phyloP scores from a whole-genome alignment of 257 asterid genomes.

The Echium plantagineum region DNA sequence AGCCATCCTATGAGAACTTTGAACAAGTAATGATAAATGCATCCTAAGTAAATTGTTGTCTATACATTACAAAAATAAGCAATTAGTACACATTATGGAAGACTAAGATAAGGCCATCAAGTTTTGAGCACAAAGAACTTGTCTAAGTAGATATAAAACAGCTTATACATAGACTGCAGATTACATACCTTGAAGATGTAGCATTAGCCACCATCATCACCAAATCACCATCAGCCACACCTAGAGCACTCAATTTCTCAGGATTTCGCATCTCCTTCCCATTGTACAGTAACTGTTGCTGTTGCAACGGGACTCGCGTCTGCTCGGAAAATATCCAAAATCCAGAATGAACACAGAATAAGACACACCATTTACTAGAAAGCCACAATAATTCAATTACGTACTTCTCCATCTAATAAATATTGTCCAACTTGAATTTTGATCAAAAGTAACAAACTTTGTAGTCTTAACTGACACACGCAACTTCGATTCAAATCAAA shows the following conservation, averaged over 20 bases:
- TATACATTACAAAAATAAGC: too few relatives aligned
- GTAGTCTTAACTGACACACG: too few relatives aligned
- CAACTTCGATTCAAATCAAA: too few relatives aligned
- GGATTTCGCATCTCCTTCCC: conserved; percentile 78
- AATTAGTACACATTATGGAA: too few relatives aligned
- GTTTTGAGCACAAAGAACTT: too few relatives aligned
- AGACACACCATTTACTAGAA: not conserved
- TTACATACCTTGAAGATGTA: conserved; percentile 44
- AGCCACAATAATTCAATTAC: too few relatives aligned
- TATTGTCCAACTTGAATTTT: too few relatives aligned
- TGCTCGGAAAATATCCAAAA: conserved; percentile 26
- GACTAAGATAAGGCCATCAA: too few relatives aligned
- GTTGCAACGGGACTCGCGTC: conserved; percentile 76
- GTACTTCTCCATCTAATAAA: not conserved
- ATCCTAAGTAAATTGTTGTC: not conserved
- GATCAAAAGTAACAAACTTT: too few relatives aligned
- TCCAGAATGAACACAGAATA: not conserved
- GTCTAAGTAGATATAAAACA: too few relatives aligned
- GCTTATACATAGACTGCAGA: not conserved
- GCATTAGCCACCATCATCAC: conserved; percentile 67
- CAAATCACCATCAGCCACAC: conserved; percentile 83
- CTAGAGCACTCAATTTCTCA: conserved; percentile 59
- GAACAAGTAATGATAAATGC: not conserved
- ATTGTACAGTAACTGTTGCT: conserved; percentile 72
- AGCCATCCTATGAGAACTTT: too few relatives aligned